Evolutionary conservation across 768 basidiomycete species (phyloP).

Genomic region (Stropharia rugosoannulata): DNA sequence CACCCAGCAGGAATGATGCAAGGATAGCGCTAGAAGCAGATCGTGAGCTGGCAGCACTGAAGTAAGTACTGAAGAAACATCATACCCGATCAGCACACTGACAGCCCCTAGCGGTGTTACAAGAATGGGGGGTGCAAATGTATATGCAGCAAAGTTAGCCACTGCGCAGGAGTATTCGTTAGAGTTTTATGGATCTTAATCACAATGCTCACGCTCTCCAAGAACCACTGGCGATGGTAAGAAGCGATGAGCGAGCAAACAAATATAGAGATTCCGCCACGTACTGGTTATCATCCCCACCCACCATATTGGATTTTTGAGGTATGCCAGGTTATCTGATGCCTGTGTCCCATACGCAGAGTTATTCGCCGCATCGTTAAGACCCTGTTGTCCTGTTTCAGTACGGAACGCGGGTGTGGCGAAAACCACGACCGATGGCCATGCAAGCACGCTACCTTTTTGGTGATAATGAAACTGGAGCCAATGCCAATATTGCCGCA

Average conservation of each 20-base stretch:
- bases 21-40: slow-evolving; percentile 73
- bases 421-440: not conserved
- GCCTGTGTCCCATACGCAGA: slow-evolving; percentile 50
- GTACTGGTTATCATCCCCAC: slow-evolving; percentile 88
- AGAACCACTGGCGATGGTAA: slow-evolving; percentile 64
- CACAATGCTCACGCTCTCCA: slow-evolving; percentile 70
- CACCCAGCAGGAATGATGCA: slow-evolving; percentile 89
- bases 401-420: not conserved
- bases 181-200: not conserved
- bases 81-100: slow-evolving; percentile 92
- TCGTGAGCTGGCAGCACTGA: slow-evolving; percentile 2
- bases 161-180: slow-evolving; percentile 35
- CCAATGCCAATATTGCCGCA: slow-evolving; percentile 87
- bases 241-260: not conserved
- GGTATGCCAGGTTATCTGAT: slow-evolving; percentile 83
- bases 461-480: slow-evolving; percentile 97
- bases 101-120: slow-evolving; percentile 98
- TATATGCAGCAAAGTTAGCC: slow-evolving; percentile 94
- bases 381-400: slow-evolving; percentile 52
- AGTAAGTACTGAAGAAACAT: not conserved
- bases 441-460: slow-evolving; percentile 65
- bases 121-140: slow-evolving; percentile 95
- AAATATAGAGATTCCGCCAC: slow-evolving; percentile 31
- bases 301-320: slow-evolving; percentile 97
- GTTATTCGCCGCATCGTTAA: slow-evolving; percentile 78